Base-by-base conservation (phyloP, 1,284 basidiomycete species). In the Marasmius sp. region DNA sequence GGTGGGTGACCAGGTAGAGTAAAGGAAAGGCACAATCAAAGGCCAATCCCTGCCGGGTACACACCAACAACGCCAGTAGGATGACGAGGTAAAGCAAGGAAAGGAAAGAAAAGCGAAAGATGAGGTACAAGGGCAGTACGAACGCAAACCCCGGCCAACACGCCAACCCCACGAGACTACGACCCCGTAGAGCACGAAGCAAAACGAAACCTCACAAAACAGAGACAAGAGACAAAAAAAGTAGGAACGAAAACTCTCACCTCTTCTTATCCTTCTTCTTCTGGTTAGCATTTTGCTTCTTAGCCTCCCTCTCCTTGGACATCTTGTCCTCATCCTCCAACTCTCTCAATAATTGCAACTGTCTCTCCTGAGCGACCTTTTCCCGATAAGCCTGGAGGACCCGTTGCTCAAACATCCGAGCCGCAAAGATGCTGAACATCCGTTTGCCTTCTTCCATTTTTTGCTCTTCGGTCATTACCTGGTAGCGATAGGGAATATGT, bases 401-500 rank as follows among this genome's bases (percentile, higher is more conserved):
- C 33, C 97, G 89, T 77, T 98, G 95, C 79, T 99, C 97, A 74
- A 99, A 98, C 95, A 98, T 97, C 61, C 97, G 89, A 45, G 97
- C 97, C n/a, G 97, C 97, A 74, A 98, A 99, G 77, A 99, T 98
- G 68, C 95, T 95, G 81, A 99, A 99, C 97, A 99, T 99, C 59
- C 94, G 88, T 75, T 96, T 94, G 69, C 97, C 97, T 78, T 99
- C 97, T 76, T 98, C 95, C 89, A 96, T 94, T 77, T 97, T 95
- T 79, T 98, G 93, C 75, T 92, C 90, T 73, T 92, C 90, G 7
- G 91, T 91, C 85, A 92, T 84, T 41, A 83, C 79, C 88, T 91
- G 65, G n/a, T 27, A 27, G 12, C 41, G 37, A 62, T 65, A 62
- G n/a, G 45, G 58, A 33, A 50, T 57, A 67, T 20, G 65, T 62